phyloP scores from a whole-genome alignment of 306 rosid species.

The Cicer bijugum region DNA sequence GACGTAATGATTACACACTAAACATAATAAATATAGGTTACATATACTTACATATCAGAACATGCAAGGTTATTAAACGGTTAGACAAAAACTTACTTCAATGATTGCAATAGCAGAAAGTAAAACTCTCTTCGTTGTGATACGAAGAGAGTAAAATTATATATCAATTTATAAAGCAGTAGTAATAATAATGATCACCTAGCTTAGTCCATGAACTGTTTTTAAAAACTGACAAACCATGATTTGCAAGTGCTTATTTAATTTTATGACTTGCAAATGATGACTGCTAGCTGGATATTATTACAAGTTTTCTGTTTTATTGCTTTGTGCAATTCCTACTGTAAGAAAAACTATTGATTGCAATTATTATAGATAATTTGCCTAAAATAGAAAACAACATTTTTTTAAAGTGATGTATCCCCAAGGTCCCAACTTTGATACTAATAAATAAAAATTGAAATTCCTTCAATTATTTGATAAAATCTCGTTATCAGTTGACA shows the following conservation, averaged over 20 bases:
- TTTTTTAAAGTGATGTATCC: slow-evolving; percentile 26
- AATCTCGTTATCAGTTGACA: slow-evolving; percentile 33
- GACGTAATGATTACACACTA: too few relatives aligned
- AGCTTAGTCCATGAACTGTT: neutral
- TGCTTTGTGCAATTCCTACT: neutral
- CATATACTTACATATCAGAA: too few relatives aligned
- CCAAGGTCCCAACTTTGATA: slow-evolving; percentile 27
- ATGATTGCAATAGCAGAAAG: too few relatives aligned
- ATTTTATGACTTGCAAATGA: neutral
- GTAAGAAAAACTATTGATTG: slow-evolving; percentile 12
- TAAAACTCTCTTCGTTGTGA: too few relatives aligned
- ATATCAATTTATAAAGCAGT: neutral
- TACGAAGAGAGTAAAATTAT: neutral
- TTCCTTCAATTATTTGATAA: slow-evolving; percentile 33
- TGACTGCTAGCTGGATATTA: neutral
- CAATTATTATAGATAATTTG: neutral
- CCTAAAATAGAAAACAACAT: slow-evolving; percentile 44
- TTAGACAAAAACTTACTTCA: too few relatives aligned
- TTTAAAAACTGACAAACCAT: neutral
- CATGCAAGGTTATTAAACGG: too few relatives aligned
- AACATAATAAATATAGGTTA: too few relatives aligned
- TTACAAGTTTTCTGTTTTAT: neutral
- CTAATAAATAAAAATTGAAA: neutral
- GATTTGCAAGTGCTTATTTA: neutral
- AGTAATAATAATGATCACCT: neutral